These are phyloP conservation scores for Metrosideros polymorpha DNA, from an alignment of 441 rosid genomes.

Conservation along the genomic window DNA sequence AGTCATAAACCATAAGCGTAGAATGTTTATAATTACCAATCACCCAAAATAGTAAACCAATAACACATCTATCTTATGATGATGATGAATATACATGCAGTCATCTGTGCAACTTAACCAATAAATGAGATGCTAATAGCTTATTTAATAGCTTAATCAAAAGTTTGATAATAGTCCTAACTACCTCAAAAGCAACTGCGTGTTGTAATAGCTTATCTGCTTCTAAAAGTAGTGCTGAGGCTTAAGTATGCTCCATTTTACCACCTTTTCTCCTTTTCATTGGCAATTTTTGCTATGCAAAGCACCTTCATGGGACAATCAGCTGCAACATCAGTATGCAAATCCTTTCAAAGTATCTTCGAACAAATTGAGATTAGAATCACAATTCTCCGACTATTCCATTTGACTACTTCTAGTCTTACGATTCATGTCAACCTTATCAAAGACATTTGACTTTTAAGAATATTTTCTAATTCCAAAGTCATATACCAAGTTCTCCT, in stretches of 20 bases:
- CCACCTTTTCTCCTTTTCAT: conserved; percentile 39
- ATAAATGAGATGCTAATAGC: background rate
- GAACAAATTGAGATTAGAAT: background rate
- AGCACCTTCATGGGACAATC: background rate
- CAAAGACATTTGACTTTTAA: background rate
- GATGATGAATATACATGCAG: background rate
- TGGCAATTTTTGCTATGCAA: background rate
- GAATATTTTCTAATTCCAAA: background rate
- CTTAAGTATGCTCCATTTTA: conserved; percentile 37
- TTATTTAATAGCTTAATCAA: background rate
- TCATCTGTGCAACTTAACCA: background rate
- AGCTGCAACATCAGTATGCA: background rate
- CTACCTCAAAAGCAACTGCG: conserved; percentile 58
- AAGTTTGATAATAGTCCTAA: conserved; percentile 5
- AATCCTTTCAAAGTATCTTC: background rate
- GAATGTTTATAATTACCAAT: too few relatives aligned
- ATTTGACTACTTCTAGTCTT: background rate
- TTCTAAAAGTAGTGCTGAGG: conserved; percentile 46
- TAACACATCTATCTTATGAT: background rate
- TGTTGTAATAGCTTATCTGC: conserved; percentile 51
- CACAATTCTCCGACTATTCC: background rate
- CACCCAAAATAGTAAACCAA: too few relatives aligned
- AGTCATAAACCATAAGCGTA: background rate
- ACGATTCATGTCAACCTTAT: background rate
- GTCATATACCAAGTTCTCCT: background rate